Conservation (phyloP, 2,329 filamentous ascomycete species). For the Diaporthe humulicola region DNA sequence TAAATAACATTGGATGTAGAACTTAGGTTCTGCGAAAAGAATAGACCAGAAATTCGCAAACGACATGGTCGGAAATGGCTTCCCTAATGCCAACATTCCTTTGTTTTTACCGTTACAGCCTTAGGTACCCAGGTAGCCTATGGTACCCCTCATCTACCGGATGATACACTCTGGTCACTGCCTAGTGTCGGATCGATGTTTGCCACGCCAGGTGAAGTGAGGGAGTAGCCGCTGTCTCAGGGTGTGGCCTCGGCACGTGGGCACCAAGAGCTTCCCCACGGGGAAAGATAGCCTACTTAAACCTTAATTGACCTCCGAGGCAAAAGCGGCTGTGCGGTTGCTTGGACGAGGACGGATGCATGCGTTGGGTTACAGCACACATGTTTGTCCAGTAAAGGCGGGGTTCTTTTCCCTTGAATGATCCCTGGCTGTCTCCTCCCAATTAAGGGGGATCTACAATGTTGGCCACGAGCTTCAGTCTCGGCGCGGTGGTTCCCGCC, state of each 20-base stretch:
- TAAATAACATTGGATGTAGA: neutral
- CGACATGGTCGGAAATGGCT: neutral
- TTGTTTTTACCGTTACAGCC: neutral
- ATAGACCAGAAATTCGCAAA: neutral
- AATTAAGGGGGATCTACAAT: neutral
- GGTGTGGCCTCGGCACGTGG: constrained; percentile 7
- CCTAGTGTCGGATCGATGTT: constrained; percentile 15
- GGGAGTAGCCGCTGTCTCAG: neutral
- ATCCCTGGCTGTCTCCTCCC: neutral
- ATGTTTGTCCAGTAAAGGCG: too few relatives aligned
- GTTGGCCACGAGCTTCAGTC: neutral
- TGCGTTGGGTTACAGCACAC: neutral
- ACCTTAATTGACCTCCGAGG: constrained; percentile 6
- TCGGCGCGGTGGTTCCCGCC: neutral
- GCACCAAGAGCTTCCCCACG: neutral
- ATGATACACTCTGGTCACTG: constrained; percentile 10
- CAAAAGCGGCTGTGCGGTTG: neutral
- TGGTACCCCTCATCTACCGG: constrained; percentile 8
- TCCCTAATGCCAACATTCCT: neutral
- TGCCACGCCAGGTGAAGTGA: neutral
- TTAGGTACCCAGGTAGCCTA: neutral
- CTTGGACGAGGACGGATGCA: neutral
- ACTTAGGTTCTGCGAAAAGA: neutral
- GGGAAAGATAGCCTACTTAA: constrained; percentile 1
- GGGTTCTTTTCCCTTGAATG: neutral